Base-by-base conservation (phyloP, 805 yeast genomes). In the Saccharomycopsis sp. region DNA sequence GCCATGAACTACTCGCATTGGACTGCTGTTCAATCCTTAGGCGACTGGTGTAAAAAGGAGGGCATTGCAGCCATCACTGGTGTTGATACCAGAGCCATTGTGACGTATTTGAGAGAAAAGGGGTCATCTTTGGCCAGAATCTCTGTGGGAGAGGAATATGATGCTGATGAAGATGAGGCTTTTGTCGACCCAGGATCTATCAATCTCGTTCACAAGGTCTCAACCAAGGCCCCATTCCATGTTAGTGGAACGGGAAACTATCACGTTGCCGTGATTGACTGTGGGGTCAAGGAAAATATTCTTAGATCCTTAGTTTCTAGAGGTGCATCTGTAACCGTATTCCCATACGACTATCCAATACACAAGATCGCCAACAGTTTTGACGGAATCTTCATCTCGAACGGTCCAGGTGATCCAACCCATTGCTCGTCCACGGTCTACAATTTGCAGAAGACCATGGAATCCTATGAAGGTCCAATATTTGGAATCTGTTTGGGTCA, bases 401-500 rank as follows among this genome's bases (percentile, higher is more conserved):
- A 93, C 71, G 98, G 98, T 57, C 98, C 98, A 57, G 98, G 98
- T 68, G 97, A 93, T 74, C 98, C 98, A 69, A 87, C 96, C 54
- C 93, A 89, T 73, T 91, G 97, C 78, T 71, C 85, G 41, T 68
- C 80, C 47, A 92, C 98, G 8, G 89, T 89, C 38, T 78, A 79
- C 66, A 84, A 86, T 74, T 79, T 93, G 72, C 82, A 78, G 69
- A 78, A 81, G 68, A 81, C 93, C 58, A 83, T 93, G 85, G 79
- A 79, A 52, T 73, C 81, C 60, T 79, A 76, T 62, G 79, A 86
- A 38, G 80, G 92, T 61, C 98, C 99, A 59, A 87, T 94, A 65
- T 94, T 94, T 71, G 99, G 99, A 66, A 96, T 94, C 69, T 96
- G 99, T 75, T 78, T 94, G 65, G 99, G 99, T 51, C 99, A 94